A percentile compares a stretch with the other conserved stretches of the same genome.
These are phyloP conservation scores for Pleurostoma richardsiae DNA, from an alignment of 2,329 filamentous ascomycete species.

Conservation along the genomic window DNA sequence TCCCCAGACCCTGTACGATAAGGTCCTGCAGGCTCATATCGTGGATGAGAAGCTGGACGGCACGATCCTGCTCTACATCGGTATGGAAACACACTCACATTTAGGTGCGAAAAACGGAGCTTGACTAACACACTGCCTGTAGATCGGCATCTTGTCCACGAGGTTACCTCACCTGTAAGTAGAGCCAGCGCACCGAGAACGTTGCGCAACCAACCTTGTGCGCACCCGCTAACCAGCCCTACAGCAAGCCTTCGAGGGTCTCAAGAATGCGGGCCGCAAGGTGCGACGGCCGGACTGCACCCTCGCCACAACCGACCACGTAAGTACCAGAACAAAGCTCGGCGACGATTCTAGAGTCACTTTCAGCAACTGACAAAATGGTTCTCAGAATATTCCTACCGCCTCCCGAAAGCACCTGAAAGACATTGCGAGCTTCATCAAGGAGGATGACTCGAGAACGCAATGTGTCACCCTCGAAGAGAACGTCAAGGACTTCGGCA, in stretches of 20 bases:
- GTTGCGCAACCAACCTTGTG: neutral
- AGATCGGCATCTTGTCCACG: conserved; percentile 95
- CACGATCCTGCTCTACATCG: conserved; percentile 89
- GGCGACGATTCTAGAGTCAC: neutral
- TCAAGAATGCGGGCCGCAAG: conserved; percentile 80
- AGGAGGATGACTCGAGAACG: conserved; percentile 86
- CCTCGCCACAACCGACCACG: conserved; percentile 92
- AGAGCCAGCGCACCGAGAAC: conserved; percentile 10
- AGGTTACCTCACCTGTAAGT: conserved; percentile 91
- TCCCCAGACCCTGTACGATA: conserved; percentile 91
- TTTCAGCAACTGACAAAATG: conserved; percentile 8
- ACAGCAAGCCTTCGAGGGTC: conserved; percentile 93
- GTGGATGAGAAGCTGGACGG: conserved; percentile 94
- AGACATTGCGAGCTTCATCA: conserved; percentile 88
- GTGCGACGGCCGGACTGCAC: conserved; percentile 96
- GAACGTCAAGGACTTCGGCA: conserved; percentile 92
- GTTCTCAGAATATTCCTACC: conserved; percentile 80
- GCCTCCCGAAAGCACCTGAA: conserved; percentile 87
- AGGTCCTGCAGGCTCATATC: conserved; percentile 91
- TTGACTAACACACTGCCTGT: conserved; percentile 1
- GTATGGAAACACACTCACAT: conserved; percentile 40
- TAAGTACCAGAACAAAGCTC: conserved; percentile 40
- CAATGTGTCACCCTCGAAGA: conserved; percentile 96
- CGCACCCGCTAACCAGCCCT: conserved; percentile 4
- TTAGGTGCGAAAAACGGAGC: no score